Conservation (phyloP, 352 stramenopile species). For the Globisporangium carolinianum region DNA sequence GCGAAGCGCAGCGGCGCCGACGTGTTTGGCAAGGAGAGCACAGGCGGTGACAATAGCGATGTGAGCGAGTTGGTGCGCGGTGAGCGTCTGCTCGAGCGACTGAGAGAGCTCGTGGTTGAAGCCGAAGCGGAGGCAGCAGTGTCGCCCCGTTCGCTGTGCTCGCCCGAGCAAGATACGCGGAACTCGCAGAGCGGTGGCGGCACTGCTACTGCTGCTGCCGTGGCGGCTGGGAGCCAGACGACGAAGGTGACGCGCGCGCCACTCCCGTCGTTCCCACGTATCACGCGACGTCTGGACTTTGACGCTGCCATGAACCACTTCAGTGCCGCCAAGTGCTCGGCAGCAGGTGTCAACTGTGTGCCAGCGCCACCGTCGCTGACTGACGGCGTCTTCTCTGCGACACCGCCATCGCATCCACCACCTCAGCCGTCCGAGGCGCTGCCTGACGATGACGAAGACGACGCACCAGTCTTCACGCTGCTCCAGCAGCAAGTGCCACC, state of each 20-base stretch:
- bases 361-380: slow-evolving; percentile 15
- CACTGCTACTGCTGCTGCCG: neutral
- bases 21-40: slow-evolving; percentile 1
- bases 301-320: no score
- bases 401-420: neutral
- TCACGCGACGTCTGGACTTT: slow-evolving; percentile 50
- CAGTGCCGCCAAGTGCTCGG: neutral
- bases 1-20: slow-evolving; percentile 5
- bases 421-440: slow-evolving; percentile 3
- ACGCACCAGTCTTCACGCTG: slow-evolving; percentile 10
- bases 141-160: slow-evolving; percentile 15
- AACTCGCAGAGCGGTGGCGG: slow-evolving; percentile 3
- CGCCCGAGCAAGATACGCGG: slow-evolving; percentile 9
- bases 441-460: neutral
- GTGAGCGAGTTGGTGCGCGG: slow-evolving; percentile 21
- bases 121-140: slow-evolving; percentile 13
- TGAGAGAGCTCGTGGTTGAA: slow-evolving; percentile 23
- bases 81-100: slow-evolving; percentile 25
- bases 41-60: neutral
- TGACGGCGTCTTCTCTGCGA: slow-evolving; percentile 1
- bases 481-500: no score
- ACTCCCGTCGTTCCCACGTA: slow-evolving; percentile 18
- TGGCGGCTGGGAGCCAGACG: slow-evolving; percentile 2
- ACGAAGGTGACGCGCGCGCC: slow-evolving; percentile 9
- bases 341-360: slow-evolving; percentile 21